A percentile compares a stretch with the other conserved stretches of the same genome.
Conservation (phyloP, 176 grass and related monocot genomes). For the Bonia amplexicaulis region DNA sequence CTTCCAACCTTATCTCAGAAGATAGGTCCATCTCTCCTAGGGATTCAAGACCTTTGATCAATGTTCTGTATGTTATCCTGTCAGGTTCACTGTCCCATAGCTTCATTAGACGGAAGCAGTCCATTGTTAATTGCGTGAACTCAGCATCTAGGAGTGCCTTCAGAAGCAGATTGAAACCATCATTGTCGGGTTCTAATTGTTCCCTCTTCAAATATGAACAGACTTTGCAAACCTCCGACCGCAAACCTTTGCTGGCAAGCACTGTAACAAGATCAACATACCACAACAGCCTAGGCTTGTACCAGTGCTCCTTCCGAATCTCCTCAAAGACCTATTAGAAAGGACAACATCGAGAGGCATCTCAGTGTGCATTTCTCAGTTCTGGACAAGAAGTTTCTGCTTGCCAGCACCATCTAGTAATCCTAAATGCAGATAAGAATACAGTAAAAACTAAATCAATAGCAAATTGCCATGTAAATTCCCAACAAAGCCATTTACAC, state of each 20-base stretch:
- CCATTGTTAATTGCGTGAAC: constrained; percentile 48
- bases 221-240: constrained; percentile 42
- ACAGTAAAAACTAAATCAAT: background rate
- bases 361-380: constrained; percentile 22
- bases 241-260: constrained; percentile 53
- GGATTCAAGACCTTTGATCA: constrained; percentile 64
- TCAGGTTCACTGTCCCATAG: constrained; percentile 77
- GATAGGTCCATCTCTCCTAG: constrained; percentile 53
- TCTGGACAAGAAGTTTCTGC: constrained; percentile 13
- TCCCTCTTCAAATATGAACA: constrained; percentile 78
- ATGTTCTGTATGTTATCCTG: constrained; percentile 48
- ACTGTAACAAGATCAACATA: constrained; percentile 65
- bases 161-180: constrained; percentile 74
- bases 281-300: constrained; percentile 58
- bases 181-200: constrained; percentile 52
- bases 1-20: constrained; percentile 47
- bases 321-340: constrained; percentile 71
- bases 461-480: background rate
- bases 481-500: background rate
- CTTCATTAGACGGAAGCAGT: constrained; percentile 19
- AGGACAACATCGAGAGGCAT: constrained; percentile 31
- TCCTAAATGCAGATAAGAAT: background rate
- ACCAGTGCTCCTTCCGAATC: constrained; percentile 83
- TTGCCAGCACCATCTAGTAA: constrained; percentile 21
- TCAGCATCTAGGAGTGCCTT: constrained; percentile 50